Evolutionary conservation across 2,329 filamentous ascomycete species (phyloP).

Genomic region (Didymella sp.): DNA sequence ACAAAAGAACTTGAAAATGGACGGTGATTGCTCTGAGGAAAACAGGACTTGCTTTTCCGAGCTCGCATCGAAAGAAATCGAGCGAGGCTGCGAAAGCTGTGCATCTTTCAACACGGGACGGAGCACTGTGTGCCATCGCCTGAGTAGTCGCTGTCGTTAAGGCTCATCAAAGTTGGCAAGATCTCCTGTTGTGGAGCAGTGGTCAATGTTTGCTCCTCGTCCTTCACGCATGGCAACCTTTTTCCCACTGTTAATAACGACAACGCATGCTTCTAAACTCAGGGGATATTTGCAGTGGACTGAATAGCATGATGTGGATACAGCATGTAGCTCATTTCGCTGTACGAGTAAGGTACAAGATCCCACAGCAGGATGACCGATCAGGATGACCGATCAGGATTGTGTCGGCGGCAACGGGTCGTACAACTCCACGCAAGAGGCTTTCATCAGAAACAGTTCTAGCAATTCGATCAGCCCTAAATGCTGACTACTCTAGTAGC

Average conservation of each 20-base stretch:
- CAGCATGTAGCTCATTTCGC: slow-evolving; percentile 3
- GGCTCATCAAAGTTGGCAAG: not conserved
- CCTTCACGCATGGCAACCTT: not conserved
- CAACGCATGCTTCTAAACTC: not conserved
- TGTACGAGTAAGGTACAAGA: slow-evolving; percentile 1
- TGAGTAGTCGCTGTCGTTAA: not conserved
- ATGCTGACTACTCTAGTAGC: not conserved
- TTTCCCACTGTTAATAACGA: not conserved
- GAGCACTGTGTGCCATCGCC: not conserved
- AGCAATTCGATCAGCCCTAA: slow-evolving; percentile 7
- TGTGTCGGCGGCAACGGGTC: not conserved
- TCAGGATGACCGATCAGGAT: slow-evolving; percentile 2
- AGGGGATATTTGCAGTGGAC: not conserved
- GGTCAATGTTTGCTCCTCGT: not conserved
- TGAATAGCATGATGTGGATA: slow-evolving; percentile 8
- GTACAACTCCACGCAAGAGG: slow-evolving; percentile 8
- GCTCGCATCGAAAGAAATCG: not conserved
- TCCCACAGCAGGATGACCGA: slow-evolving; percentile 14
- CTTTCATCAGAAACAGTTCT: slow-evolving; percentile 3
- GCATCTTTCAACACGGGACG: not conserved
- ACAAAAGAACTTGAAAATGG: not conserved
- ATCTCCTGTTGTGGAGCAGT: not conserved
- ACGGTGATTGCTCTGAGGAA: not conserved
- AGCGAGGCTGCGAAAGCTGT: not conserved
- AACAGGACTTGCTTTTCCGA: not conserved